Evolutionary conservation across 2,329 filamentous ascomycete genomes (phyloP).

Genomic region (Diplodia scrobiculata): DNA sequence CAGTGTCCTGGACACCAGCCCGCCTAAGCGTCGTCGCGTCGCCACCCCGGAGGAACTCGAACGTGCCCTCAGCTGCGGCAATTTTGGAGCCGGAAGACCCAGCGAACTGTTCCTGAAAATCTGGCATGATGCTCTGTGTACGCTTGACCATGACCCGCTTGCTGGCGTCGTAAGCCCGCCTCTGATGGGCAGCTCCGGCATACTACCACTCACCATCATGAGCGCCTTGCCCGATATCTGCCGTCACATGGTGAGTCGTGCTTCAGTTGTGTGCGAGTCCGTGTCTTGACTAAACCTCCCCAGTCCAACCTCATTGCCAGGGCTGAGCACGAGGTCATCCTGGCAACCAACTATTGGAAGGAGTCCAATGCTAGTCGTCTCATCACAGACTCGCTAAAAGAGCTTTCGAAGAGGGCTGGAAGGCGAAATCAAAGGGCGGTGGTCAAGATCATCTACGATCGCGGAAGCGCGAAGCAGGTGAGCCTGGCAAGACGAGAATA

Average conservation of each 20-base stretch:
- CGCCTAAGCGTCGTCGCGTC: conserved; percentile 31
- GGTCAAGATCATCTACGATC: conserved; percentile 75
- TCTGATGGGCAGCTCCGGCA: conserved; percentile 63
- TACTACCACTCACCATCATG: conserved; percentile 69
- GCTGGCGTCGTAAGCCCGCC: conserved; percentile 61
- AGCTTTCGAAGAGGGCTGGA: conserved; percentile 67
- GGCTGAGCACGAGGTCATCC: conserved; percentile 70
- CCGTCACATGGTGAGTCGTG: conserved; percentile 59
- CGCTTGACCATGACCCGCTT: conserved; percentile 56
- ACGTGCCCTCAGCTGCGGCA: conserved; percentile 63
- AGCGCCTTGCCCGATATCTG: conserved; percentile 70
- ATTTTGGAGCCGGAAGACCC: conserved; percentile 65
- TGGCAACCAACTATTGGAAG: conserved; percentile 77
- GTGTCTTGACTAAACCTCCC: neutral
- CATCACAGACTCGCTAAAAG: conserved; percentile 67
- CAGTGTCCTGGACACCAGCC: conserved; percentile 35
- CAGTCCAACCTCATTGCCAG: conserved; percentile 70
- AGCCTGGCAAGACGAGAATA: conserved; percentile 5
- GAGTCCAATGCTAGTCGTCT: conserved; percentile 67
- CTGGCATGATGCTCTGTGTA: conserved; percentile 65
- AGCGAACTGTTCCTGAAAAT: conserved; percentile 69
- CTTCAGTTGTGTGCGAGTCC: neutral
- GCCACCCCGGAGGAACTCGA: conserved; percentile 51
- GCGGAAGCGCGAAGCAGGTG: conserved; percentile 65
- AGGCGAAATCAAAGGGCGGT: conserved; percentile 60